Conservation (phyloP, 1,284 basidiomycete genomes). For the Lentinula novae-zelandiae region DNA sequence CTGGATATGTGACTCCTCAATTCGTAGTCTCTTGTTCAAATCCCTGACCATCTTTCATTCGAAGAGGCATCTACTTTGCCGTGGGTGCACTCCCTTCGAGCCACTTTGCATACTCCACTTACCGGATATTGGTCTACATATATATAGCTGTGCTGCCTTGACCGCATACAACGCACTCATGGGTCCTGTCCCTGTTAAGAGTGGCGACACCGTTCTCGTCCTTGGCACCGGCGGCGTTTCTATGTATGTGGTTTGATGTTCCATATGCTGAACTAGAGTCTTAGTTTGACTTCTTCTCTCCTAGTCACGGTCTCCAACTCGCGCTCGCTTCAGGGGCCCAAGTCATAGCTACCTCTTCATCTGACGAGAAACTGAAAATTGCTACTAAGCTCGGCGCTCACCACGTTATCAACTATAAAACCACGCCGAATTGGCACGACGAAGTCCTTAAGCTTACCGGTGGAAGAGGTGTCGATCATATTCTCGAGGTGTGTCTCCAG, state of each 20-base stretch:
- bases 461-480: slow-evolving; percentile 21
- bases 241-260: slow-evolving; percentile 25
- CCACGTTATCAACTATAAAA: slow-evolving; percentile 45
- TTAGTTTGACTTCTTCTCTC: neutral
- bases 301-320: slow-evolving; percentile 19
- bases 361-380: slow-evolving; percentile 42
- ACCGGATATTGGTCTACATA: neutral
- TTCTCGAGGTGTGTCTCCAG: slow-evolving; percentile 21
- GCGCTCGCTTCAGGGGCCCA: slow-evolving; percentile 43
- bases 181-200: slow-evolving; percentile 33
- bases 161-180: slow-evolving; percentile 43
- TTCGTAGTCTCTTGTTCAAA: slow-evolving; percentile 30
- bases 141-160: slow-evolving; percentile 35
- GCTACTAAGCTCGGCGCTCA: slow-evolving; percentile 36
- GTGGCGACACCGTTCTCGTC: slow-evolving; percentile 37
- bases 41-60: slow-evolving; percentile 41
- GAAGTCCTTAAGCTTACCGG: slow-evolving; percentile 30
- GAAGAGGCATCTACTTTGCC: slow-evolving; percentile 42
- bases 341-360: slow-evolving; percentile 47
- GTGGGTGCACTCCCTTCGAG: slow-evolving; percentile 18
- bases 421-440: slow-evolving; percentile 40
- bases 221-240: slow-evolving; percentile 48
- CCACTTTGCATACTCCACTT: neutral
- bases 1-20: neutral
- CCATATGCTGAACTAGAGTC: neutral